Evolutionary conservation across 1,284 basidiomycete genomes (phyloP), one percentile per base, ranked within the genome.

Genomic region (Bjerkandera adusta): DNA sequence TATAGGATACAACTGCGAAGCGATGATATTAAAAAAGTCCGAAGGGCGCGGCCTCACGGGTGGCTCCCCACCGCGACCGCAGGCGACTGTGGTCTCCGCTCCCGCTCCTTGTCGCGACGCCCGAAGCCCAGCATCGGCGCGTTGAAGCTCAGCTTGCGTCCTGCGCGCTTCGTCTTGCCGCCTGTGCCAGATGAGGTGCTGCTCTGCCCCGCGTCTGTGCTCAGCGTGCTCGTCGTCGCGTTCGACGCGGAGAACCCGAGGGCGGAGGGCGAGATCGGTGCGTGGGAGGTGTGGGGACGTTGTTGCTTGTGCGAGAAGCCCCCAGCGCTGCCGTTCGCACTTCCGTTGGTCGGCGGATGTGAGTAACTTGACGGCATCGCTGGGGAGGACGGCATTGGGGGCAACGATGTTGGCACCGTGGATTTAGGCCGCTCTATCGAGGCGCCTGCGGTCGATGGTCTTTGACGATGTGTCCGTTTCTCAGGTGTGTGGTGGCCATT

Each of bases 131-230:
- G 72, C 58, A 81, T 78, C 43, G 80, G 76, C 39, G 76, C 72
- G 18, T 75, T 76, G 48, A 89, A 66, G 61, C 85, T 89, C 65
- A 89, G 62, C 68, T 89, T 89, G 45, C 85, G 68, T 57, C 69
- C 73, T 47, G 79, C 71, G 20, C 73, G 69, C 59, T 72, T 81
- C 41, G 57, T 24, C 30, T 45, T 50, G 20, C 25, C 38, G 33
- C 25, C 35, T 13, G 38, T 18, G 20, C 26, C 32, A 4, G 27
- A 5, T n/a, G 39, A 29, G 26, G 15, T 39, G 13, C 20, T 29
- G 22, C 44, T 43, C 3, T 37, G 47, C 36, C 43, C 45, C 16
- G 40, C 48, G 39, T 35, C 43, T 16, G 21, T 35, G 29, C 34
- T 36, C 7, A 49, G 32, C 10, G 43, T 46, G 33, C 49, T 49